phyloP scores from a whole-genome alignment of 192 early-diverging fungal species.

The Coemansia sp. region DNA sequence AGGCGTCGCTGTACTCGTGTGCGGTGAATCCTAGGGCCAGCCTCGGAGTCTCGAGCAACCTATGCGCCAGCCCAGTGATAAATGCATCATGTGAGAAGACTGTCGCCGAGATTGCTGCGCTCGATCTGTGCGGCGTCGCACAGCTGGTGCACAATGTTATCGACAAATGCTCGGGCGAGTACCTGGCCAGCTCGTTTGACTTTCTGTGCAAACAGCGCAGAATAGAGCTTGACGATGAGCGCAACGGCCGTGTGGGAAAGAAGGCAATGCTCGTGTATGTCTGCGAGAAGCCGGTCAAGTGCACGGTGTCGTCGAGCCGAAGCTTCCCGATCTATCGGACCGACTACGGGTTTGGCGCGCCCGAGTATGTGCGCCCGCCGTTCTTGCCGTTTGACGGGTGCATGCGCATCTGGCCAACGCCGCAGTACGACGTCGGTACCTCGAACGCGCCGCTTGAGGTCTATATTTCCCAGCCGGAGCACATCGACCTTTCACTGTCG shows the following conservation, averaged over 20 bases:
- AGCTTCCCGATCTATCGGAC: slow-evolving; percentile 46
- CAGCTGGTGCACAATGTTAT: slow-evolving; percentile 22
- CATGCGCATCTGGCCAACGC: slow-evolving; percentile 49
- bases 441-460: slow-evolving; percentile 28
- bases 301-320: slow-evolving; percentile 38
- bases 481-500: slow-evolving; percentile 30
- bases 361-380: slow-evolving; percentile 44
- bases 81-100: slow-evolving; percentile 21
- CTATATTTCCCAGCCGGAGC: slow-evolving; percentile 39
- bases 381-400: slow-evolving; percentile 49
- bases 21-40: slow-evolving; percentile 34
- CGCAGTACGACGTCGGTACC: background rate
- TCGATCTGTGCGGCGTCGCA: slow-evolving; percentile 21
- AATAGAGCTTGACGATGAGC: slow-evolving; percentile 20
- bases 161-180: slow-evolving; percentile 11
- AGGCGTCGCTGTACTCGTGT: slow-evolving; percentile 34
- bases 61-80: slow-evolving; percentile 41
- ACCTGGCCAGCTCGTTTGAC: slow-evolving; percentile 33
- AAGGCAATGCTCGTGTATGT: slow-evolving; percentile 41
- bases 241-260: background rate
- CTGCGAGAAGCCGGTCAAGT: slow-evolving; percentile 23
- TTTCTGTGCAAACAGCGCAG: slow-evolving; percentile 22
- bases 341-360: slow-evolving; percentile 46
- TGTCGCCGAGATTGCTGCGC: slow-evolving; percentile 14
- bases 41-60: slow-evolving; percentile 16